phyloP scores from a whole-genome alignment of 352 stramenopile genomes.

The Pythium pyrilobum region DNA sequence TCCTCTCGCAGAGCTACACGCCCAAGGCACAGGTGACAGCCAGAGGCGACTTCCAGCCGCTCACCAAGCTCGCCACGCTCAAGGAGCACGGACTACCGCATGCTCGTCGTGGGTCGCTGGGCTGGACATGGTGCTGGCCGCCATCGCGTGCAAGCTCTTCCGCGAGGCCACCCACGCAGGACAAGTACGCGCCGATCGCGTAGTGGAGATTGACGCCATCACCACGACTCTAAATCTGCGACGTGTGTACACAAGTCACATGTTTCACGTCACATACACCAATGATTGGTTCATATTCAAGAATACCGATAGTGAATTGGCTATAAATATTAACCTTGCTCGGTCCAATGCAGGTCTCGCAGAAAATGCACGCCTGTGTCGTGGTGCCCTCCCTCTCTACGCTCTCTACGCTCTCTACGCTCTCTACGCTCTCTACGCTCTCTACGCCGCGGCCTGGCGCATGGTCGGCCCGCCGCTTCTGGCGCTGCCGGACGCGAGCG shows the following conservation, averaged over 20 bases:
- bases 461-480: no score
- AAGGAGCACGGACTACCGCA: slow-evolving; percentile 21
- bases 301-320: no score
- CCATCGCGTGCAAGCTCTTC: slow-evolving; percentile 6
- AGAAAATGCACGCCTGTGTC: background rate
- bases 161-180: slow-evolving; percentile 7
- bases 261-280: no score
- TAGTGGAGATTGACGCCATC: background rate
- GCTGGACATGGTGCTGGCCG: slow-evolving; percentile 14
- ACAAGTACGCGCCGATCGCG: slow-evolving; percentile 3
- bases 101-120: slow-evolving; percentile 14
- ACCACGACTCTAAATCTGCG: background rate
- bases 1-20: slow-evolving; percentile 12
- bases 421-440: background rate
- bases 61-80: slow-evolving; percentile 14
- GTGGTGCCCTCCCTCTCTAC: no score
- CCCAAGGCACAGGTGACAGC: slow-evolving; percentile 15
- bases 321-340: no score
- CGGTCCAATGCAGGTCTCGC: no score
- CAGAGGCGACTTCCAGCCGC: slow-evolving; percentile 13
- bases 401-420: background rate
- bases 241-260: background rate
- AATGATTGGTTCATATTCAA: no score
- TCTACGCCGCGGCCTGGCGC: background rate
- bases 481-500: slow-evolving; percentile 6